Evolutionary conservation across 192 early-diverging fungal genomes (phyloP).

Genomic region (Phlyctochytrium arcticum): DNA sequence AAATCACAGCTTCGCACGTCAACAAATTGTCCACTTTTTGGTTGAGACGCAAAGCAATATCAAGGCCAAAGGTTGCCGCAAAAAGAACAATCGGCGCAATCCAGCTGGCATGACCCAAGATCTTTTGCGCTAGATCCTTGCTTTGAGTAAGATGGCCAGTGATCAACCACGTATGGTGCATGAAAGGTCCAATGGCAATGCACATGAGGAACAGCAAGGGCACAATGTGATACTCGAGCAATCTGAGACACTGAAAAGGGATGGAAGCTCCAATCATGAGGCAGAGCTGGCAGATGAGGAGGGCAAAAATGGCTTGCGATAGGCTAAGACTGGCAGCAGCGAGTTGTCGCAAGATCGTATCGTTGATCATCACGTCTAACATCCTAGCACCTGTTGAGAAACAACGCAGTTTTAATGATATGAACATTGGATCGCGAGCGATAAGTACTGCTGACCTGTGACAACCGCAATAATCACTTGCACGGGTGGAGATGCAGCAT

Average conservation of each 20-base stretch:
- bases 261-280: constrained; percentile 17
- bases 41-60: not conserved
- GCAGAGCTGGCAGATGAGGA: constrained; percentile 4
- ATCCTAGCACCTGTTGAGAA: not conserved
- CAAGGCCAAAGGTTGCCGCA: not conserved
- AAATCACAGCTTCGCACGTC: not conserved
- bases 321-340: not conserved
- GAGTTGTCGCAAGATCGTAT: constrained; percentile 6
- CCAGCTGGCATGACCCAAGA: not conserved
- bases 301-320: constrained; percentile 2
- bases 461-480: constrained; percentile 13
- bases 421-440: not conserved
- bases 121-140: not conserved
- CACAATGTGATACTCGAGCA: constrained; percentile 3
- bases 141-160: not conserved
- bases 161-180: constrained; percentile 4
- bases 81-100: not conserved
- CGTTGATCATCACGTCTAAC: constrained; percentile 13
- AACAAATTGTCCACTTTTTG: not conserved
- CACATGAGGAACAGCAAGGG: constrained; percentile 7
- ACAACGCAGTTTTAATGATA: not conserved
- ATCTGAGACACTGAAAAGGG: not conserved
- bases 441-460: not conserved
- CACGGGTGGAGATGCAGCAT: not conserved
- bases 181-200: not conserved